Base-by-base conservation (phyloP, 1,284 basidiomycete genomes). In the Moniliophthora roreri region DNA sequence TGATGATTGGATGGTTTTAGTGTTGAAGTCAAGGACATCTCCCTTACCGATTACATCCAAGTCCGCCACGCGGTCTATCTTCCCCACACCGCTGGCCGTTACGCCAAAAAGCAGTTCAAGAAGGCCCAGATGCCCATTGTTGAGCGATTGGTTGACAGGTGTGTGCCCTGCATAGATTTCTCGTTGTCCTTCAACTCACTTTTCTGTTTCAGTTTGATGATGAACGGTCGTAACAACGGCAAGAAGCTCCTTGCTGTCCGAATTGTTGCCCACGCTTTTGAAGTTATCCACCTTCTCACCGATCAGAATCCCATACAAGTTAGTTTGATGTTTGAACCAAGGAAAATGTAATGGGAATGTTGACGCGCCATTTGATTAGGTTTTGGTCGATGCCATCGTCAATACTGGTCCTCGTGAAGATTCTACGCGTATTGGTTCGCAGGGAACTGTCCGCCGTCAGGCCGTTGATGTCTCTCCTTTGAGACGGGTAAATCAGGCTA, bases 71-170 rank as follows among this genome's bases (percentile, higher is more conserved):
- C 95, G 57, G 95, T 98, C 72, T 98, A 95, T 80, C 79, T 96
- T 57, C 93, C 96, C 58, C 96, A 99, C 85, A 99, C 97, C 59
- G 95, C 96, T 64, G 97, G 97, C 64, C 94, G 97, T 76, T 99
- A 98, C 76, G 93, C 95, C 71, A 95, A 95, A 84, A 98, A 98
- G 84, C 95, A 98, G 76, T 99, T 99, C 89, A 97, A 96, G 85
- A 99, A 99, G 89, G 95, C 95, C 18, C 93, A 97, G 77, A 99
- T 99, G 96, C 97, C 97, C 69, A 97, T 99, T 72, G 97, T 99
- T 66, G 96, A 99, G 81, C 94, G 96, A 70, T 84, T 99, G 65
- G 96, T 99, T 62, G 96, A 98, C 85, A 91, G 91, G 93, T 94
- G 69, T 67, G 86, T 75, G 39, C 20, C 18, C 36, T 35, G 26